phyloP scores from a whole-genome alignment of 2,329 filamentous ascomycete species.

The Aspergillus costaricaensis region DNA sequence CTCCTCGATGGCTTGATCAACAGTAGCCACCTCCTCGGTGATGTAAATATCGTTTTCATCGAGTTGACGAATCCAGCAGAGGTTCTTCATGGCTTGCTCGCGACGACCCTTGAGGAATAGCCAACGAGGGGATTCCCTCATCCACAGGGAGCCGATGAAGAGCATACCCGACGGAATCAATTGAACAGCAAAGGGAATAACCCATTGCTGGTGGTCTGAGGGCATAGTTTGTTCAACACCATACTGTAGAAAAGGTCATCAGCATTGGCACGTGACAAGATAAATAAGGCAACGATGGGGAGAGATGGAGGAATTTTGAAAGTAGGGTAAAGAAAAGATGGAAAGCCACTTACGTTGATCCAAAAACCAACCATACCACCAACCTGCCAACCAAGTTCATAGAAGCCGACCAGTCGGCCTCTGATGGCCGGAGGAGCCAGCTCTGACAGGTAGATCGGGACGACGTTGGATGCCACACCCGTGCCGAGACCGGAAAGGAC shows the following conservation, averaged over 20 bases:
- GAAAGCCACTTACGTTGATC: constrained; percentile 38
- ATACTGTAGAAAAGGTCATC: constrained; percentile 40
- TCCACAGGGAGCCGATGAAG: constrained; percentile 59
- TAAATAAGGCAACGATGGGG: not conserved
- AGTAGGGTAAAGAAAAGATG: not conserved
- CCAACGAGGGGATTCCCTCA: constrained; percentile 67
- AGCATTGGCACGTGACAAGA: constrained; percentile 2
- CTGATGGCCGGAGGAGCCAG: constrained; percentile 57
- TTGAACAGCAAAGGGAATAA: constrained; percentile 38
- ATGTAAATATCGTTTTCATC: constrained; percentile 59
- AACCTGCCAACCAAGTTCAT: constrained; percentile 56
- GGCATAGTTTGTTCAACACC: constrained; percentile 48
- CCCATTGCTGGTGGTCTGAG: constrained; percentile 33
- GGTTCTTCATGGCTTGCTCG: constrained; percentile 62
- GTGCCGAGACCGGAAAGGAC: constrained; percentile 57
- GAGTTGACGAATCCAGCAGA: constrained; percentile 49
- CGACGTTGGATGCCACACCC: constrained; percentile 56
- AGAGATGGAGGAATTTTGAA: not conserved
- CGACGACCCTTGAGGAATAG: constrained; percentile 67
- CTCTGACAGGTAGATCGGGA: constrained; percentile 60
- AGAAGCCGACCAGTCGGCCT: constrained; percentile 56
- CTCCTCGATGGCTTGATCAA: constrained; percentile 68
- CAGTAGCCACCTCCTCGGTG: constrained; percentile 68
- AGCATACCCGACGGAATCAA: constrained; percentile 37
- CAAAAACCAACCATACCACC: constrained; percentile 50